Evolutionary conservation across 495 filamentous ascomycete genomes (phyloP).

Genomic region (Platismatia glauca): DNA sequence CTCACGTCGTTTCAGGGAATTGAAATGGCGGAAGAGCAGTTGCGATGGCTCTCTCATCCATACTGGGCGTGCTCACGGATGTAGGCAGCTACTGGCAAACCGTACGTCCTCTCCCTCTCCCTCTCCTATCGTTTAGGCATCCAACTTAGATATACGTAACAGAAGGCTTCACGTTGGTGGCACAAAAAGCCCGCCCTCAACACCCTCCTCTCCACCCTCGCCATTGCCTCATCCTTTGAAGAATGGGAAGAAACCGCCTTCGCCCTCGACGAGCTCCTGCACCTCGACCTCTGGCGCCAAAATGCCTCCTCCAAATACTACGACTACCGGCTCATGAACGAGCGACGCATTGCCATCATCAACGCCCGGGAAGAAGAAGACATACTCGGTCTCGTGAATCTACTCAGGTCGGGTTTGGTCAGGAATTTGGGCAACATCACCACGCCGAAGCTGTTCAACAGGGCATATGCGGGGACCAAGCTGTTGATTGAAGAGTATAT

Average conservation of each 20-base stretch:
- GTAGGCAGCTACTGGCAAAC: conserved; percentile 26
- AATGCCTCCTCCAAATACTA: conserved; percentile 75
- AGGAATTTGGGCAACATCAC: conserved; percentile 90
- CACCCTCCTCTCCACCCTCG: conserved; percentile 48
- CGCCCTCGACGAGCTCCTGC: conserved; percentile 67
- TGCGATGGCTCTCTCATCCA: conserved; percentile 20
- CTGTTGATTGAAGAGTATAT: conserved; percentile 87
- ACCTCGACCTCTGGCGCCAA: conserved; percentile 80
- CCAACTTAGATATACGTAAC: conserved; percentile 4
- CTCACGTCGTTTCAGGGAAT: neutral
- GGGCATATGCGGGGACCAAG: conserved; percentile 84
- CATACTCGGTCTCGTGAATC: conserved; percentile 62
- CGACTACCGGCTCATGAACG: conserved; percentile 79
- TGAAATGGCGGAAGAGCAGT: conserved; percentile 12
- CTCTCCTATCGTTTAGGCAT: neutral
- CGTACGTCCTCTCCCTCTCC: conserved; percentile 14
- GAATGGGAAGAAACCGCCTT: conserved; percentile 78
- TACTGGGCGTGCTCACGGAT: conserved; percentile 20
- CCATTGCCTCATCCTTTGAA: conserved; percentile 59
- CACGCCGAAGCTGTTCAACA: conserved; percentile 71
- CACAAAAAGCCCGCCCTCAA: conserved; percentile 43
- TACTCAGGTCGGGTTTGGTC: conserved; percentile 78
- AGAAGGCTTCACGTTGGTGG: conserved; percentile 52
- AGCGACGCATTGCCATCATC: conserved; percentile 62
- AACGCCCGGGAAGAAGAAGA: conserved; percentile 69